Percentiles rank a stretch among this genome's conserved stretches.
Conservation (phyloP, 1,284 basidiomycete genomes). For the Athelia sp. region DNA sequence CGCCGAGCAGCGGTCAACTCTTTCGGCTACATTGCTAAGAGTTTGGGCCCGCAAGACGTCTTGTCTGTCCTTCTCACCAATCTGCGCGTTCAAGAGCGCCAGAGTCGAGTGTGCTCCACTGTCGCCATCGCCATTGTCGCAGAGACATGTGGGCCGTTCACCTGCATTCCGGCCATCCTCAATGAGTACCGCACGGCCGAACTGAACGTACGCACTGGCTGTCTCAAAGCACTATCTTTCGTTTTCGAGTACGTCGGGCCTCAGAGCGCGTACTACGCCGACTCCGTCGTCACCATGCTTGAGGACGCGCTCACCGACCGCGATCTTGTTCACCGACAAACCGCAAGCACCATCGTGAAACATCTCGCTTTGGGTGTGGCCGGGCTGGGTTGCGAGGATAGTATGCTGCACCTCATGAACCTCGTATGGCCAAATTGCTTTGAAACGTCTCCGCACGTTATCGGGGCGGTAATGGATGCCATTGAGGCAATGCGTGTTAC, state of each 20-base stretch:
- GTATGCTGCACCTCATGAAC: constrained; percentile 96
- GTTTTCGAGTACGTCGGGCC: constrained; percentile 99
- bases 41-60: constrained; percentile 98
- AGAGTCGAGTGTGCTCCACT: constrained; percentile 97
- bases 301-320: constrained; percentile 98
- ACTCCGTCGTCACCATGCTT: constrained; percentile 95
- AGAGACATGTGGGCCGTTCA: constrained; percentile 98
- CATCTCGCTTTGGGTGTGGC: constrained; percentile 97
- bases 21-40: constrained; percentile 99
- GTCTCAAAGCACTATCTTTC: constrained; percentile 97
- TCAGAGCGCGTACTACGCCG: constrained; percentile 97
- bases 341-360: constrained; percentile 98
- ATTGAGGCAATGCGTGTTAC: constrained; percentile 97
- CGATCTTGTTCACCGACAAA: constrained; percentile 97
- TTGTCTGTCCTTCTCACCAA: constrained; percentile 96
- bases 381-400: constrained; percentile 96
- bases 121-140: constrained; percentile 98
- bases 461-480: constrained; percentile 94
- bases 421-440: constrained; percentile 99
- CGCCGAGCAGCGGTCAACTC: constrained; percentile 98
- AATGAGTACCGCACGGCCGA: constrained; percentile 99
- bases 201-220: constrained; percentile 98
- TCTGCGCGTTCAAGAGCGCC: constrained; percentile 96
- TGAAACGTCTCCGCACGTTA: constrained; percentile 97
- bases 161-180: constrained; percentile 96